Percentiles rank a stretch among this genome's conserved stretches.
Conservation (phyloP, 345 rosid genomes). For the Lepidium aucheri region DNA sequence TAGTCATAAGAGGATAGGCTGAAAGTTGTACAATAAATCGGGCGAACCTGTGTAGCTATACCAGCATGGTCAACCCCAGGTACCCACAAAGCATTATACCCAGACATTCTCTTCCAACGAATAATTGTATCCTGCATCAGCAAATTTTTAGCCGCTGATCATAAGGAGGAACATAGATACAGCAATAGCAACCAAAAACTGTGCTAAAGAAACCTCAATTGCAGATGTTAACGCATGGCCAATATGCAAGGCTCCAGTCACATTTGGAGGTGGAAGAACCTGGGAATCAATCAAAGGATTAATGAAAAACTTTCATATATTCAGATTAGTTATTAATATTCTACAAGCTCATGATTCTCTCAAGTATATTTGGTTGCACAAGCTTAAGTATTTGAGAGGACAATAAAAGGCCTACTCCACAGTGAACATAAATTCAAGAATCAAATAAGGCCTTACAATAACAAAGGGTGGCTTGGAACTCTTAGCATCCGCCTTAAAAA, state of each 20-base stretch:
- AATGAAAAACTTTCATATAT: background rate
- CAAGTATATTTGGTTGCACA: background rate
- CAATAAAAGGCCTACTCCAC: background rate
- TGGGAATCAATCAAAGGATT: slow-evolving; percentile 21
- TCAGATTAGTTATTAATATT: background rate
- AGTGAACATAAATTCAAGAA: background rate
- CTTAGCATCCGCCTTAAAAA: slow-evolving; percentile 60
- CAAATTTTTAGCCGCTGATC: background rate
- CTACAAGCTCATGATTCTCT: background rate
- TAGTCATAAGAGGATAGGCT: background rate
- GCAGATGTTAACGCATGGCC: slow-evolving; percentile 96
- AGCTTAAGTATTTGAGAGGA: background rate
- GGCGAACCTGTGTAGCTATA: slow-evolving; percentile 88
- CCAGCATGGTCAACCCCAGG: slow-evolving; percentile 98
- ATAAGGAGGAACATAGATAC: background rate
- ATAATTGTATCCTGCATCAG: slow-evolving; percentile 69
- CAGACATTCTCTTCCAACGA: slow-evolving; percentile 96
- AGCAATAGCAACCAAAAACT: background rate
- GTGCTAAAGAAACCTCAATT: slow-evolving; percentile 45
- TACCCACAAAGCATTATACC: slow-evolving; percentile 89
- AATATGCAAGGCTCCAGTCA: slow-evolving; percentile 91
- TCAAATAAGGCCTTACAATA: slow-evolving; percentile 46
- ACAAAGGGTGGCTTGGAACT: slow-evolving; percentile 71
- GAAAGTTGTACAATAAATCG: background rate
- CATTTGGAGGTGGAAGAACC: slow-evolving; percentile 99